phyloP scores from a whole-genome alignment of 163 green algal species.

The Prototheca wickerhamii region DNA sequence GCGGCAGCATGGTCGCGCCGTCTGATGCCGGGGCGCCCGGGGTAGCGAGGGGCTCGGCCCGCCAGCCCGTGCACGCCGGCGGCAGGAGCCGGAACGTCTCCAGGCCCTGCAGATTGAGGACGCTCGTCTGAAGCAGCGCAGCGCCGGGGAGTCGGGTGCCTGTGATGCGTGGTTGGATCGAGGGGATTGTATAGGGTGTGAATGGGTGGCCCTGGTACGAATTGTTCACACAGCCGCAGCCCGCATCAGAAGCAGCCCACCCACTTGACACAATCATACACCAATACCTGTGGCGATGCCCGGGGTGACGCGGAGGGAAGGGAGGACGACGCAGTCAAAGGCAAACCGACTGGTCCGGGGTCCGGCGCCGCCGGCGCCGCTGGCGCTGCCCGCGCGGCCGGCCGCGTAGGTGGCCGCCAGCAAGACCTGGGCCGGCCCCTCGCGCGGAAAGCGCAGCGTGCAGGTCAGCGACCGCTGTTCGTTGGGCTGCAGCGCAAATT shows the following conservation, averaged over 20 bases:
- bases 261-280: too few species aligned
- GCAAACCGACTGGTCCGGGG: not conserved
- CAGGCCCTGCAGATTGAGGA: slow-evolving; percentile 5
- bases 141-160: not conserved
- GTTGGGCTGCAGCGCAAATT: too few species aligned
- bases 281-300: not conserved
- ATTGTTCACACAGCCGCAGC: not conserved
- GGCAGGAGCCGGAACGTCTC: slow-evolving; percentile 7
- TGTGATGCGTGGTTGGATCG: too few species aligned
- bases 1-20: not conserved
- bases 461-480: too few species aligned
- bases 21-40: not conserved
- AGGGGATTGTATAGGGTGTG: too few species aligned
- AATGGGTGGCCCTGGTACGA: too few species aligned
- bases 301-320: not conserved
- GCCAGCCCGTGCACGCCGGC: slow-evolving; percentile 9
- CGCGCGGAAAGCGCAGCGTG: too few species aligned
- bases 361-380: not conserved
- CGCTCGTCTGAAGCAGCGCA: slow-evolving; percentile 8
- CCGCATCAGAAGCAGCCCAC: too few species aligned
- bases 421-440: too few species aligned
- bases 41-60: not conserved
- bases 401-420: too few species aligned
- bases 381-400: not conserved
- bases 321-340: not conserved